Conservation (phyloP, 768 basidiomycete species). For the Suillus brevipes region DNA sequence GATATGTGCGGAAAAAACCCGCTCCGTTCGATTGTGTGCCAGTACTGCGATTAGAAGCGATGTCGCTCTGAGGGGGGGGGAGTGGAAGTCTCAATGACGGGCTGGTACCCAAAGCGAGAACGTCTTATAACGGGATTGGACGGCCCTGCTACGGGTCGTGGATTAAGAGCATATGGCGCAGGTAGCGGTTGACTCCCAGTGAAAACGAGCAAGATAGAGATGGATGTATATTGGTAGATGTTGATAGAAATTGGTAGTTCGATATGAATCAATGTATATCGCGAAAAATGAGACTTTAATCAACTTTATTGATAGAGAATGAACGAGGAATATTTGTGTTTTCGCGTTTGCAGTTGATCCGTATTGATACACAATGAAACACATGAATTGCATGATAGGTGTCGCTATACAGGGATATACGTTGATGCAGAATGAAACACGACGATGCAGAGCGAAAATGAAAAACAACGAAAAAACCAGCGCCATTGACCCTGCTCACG, state of each 20-base stretch:
- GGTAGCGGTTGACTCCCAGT: constrained; percentile 3
- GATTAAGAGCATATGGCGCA: constrained; percentile 25
- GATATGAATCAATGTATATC: too few species aligned
- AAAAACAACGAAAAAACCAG: neutral
- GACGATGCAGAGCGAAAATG: neutral
- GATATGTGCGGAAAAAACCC: constrained; percentile 62
- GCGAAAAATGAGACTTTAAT: neutral
- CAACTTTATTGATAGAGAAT: too few species aligned
- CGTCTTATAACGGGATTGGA: constrained; percentile 41
- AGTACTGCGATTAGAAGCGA: constrained; percentile 54
- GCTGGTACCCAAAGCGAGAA: constrained; percentile 48
- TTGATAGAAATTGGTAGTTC: too few species aligned
- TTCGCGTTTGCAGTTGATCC: neutral
- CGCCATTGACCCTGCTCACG: too few species aligned
- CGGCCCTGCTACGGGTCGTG: constrained; percentile 36
- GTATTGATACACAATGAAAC: neutral
- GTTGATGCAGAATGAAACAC: neutral
- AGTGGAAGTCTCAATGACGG: constrained; percentile 59
- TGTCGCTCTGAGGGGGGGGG: constrained; percentile 65
- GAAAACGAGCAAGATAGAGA: neutral
- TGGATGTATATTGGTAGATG: neutral
- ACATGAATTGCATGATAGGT: neutral
- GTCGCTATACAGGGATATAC: neutral
- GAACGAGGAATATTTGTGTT: neutral
- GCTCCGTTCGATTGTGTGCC: constrained; percentile 56